Evolutionary conservation across 2,329 filamentous ascomycete species (phyloP).

Genomic region (Sclerotinia borealis): DNA sequence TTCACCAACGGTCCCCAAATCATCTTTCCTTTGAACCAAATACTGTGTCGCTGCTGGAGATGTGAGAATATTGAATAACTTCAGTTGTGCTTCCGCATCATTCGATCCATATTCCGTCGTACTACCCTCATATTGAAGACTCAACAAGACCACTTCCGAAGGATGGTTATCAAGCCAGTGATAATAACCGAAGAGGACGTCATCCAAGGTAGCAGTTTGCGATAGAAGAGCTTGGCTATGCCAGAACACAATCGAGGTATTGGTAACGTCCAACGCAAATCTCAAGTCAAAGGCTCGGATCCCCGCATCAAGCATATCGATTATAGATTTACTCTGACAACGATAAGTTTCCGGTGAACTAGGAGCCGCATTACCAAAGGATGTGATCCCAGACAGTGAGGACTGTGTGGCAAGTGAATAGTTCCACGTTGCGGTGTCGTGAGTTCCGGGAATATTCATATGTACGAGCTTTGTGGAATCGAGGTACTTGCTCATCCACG

Average conservation of each 20-base stretch:
- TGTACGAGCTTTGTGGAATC: slow-evolving; percentile 40
- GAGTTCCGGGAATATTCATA: slow-evolving; percentile 45
- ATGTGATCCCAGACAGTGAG: slow-evolving; percentile 35
- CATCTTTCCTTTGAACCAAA: slow-evolving; percentile 35
- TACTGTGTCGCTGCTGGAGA: slow-evolving; percentile 36
- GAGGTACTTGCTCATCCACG: slow-evolving; percentile 42
- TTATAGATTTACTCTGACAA: slow-evolving; percentile 38
- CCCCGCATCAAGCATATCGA: slow-evolving; percentile 39
- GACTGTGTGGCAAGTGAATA: slow-evolving; percentile 40
- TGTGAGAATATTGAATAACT: slow-evolving; percentile 37
- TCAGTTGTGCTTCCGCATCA: slow-evolving; percentile 34
- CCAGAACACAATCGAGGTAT: slow-evolving; percentile 42
- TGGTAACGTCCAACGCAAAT: slow-evolving; percentile 43
- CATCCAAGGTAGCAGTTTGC: slow-evolving; percentile 38
- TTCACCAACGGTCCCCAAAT: slow-evolving; percentile 58
- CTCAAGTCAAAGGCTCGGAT: slow-evolving; percentile 46
- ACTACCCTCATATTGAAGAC: slow-evolving; percentile 41
- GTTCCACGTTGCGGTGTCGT: slow-evolving; percentile 48
- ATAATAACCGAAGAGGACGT: slow-evolving; percentile 43
- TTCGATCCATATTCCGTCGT: slow-evolving; percentile 33
- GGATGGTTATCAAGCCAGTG: slow-evolving; percentile 43
- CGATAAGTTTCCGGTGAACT: slow-evolving; percentile 33
- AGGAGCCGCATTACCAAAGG: slow-evolving; percentile 34
- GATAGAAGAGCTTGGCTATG: slow-evolving; percentile 41
- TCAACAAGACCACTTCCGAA: slow-evolving; percentile 41